Conservation (phyloP, 2,329 filamentous ascomycete genomes). For the Neurospora sp. region DNA sequence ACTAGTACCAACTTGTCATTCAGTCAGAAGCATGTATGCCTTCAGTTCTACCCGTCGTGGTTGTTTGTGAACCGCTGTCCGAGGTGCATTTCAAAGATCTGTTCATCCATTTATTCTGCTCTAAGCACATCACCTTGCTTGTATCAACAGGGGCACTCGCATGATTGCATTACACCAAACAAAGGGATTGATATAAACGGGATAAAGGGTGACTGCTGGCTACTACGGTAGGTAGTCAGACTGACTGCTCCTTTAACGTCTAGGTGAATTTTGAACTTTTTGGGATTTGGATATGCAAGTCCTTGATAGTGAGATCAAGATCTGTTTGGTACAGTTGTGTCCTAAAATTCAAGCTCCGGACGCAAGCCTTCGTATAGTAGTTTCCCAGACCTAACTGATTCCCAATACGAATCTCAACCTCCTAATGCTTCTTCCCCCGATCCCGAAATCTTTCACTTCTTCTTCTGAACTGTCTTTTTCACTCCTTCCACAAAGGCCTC, state of each 20-base stretch:
- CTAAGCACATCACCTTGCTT: no score
- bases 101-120: no score
- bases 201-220: no score
- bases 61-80: no score
- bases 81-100: no score
- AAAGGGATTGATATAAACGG: no score
- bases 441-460: conserved; percentile 25
- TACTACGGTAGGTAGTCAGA: not conserved
- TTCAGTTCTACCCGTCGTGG: no score
- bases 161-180: no score
- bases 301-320: not conserved
- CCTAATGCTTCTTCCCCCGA: not conserved
- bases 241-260: not conserved
- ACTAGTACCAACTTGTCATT: not conserved
- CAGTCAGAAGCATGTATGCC: no score
- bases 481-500: conserved; percentile 87
- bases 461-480: conserved; percentile 66
- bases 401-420: not conserved
- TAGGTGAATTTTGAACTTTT: not conserved
- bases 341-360: not conserved
- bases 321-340: not conserved
- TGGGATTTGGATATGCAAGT: not conserved
- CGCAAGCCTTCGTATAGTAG: not conserved
- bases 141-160: no score
- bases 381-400: not conserved